Percentiles rank a stretch among this genome's conserved stretches.
Evolutionary conservation across 192 early-diverging fungal genomes (phyloP).

Genomic region (Coemansia sp.): DNA sequence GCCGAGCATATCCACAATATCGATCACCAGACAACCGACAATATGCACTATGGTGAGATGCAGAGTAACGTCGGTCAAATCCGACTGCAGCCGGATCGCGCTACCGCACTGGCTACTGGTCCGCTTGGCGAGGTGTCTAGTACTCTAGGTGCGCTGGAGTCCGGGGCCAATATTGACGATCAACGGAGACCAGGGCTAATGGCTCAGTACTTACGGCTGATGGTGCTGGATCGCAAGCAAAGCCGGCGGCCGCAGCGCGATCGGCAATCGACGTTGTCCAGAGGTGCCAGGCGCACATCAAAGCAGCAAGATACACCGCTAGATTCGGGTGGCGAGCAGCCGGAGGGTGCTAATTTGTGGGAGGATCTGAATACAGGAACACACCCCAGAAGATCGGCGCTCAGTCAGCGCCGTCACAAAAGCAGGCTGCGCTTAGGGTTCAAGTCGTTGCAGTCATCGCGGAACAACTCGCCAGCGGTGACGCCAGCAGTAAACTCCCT

Average conservation of each 20-base stretch:
- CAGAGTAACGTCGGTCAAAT: constrained; percentile 34
- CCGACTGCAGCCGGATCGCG: constrained; percentile 30
- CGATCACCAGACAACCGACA: constrained; percentile 13
- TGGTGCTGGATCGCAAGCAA: constrained; percentile 26
- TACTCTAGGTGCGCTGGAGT: neutral
- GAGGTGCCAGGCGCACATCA: neutral
- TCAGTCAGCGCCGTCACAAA: constrained; percentile 2
- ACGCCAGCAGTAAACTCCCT: constrained; percentile 7
- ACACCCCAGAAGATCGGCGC: neutral
- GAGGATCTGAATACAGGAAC: neutral
- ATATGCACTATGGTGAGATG: constrained; percentile 7
- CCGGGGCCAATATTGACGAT: neutral
- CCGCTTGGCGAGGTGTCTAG: neutral
- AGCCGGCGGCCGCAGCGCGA: neutral
- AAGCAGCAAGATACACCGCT: no score
- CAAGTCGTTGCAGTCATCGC: neutral
- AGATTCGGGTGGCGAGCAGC: no score
- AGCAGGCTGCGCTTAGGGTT: neutral
- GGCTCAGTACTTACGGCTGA: constrained; percentile 32
- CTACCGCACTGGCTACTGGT: constrained; percentile 8
- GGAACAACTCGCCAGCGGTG: neutral
- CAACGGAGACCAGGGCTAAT: constrained; percentile 27
- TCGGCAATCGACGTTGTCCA: neutral
- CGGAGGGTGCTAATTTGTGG: neutral
- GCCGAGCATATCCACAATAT: constrained; percentile 31